Base-by-base conservation (phyloP, 768 basidiomycete genomes). In the Boletus huronensis region DNA sequence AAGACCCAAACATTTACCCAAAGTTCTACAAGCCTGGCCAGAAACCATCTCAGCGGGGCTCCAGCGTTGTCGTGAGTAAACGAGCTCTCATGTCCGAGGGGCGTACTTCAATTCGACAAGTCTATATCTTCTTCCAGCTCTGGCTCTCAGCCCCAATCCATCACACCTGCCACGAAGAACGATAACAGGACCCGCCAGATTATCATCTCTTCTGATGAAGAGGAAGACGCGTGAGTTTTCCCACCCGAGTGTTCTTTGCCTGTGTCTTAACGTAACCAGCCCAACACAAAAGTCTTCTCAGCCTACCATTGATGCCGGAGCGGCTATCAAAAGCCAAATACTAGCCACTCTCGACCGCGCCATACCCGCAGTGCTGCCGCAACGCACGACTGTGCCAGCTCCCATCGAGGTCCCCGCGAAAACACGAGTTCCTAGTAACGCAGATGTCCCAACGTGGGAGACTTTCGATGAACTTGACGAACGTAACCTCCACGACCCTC, bases 171-270 rank as follows among this genome's bases (percentile, higher is more conserved):
- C 0, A 11, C 35, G 34, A 61, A 59, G 49, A 25, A 55, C 45
- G 46, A 6, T 19, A 39, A 44, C 45, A 61, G n/a, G 36, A 25
- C 49, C 3, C 56, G 55, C 16, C 63, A 53, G 3, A 29, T 71
- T 1, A 50, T 70, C 11, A 68, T 72, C 38, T 72, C 72, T 16
- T 74, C 72, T 2, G 68, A 69, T 6, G 71, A 69, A n/a, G 65
- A 70, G 19, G 51, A 35, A 17, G 55, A 39, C 13, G 43, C 38
- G 63, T 67, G 34, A 41, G 60, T 53, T 45, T 45, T 36, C 29
- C 10, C 29, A 0, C 5, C 23, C 14, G 7, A 34, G 13, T 14
- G 6, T 28, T 35, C 3, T 17, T n/a, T 41, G 3, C 9, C 19
- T 42, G 17, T 11, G 9, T 50, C 17, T 52, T 64, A 38, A 65